Evolutionary conservation across 2,329 filamentous ascomycete genomes (phyloP), one percentile per base, ranked within the genome.

Genomic region (Penicillium nordicum): DNA sequence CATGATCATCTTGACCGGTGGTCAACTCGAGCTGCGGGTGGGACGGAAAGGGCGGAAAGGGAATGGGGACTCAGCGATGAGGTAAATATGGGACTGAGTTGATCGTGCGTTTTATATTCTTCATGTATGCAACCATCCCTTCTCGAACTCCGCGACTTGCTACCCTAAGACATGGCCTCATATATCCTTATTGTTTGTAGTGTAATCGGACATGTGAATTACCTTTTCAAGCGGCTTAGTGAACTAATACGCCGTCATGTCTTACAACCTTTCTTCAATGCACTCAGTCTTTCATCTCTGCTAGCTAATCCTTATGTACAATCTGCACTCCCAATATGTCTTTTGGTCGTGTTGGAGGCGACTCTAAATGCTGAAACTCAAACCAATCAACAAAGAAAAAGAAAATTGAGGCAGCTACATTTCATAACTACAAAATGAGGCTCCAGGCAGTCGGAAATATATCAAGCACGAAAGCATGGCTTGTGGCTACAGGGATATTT

Each of bases 31-130:
- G 85, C 72, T 78, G 80, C 62, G 69, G 80, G 61, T 74, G 79
- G 61, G 78, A 84, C 82, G 12, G 75, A 78, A 51, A 71, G 79
- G 53, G 80, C 72, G 23, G 74, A 71, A 70, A 76, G 63, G 63
- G 86, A 77, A 63, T 92, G 91, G 86, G 89, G 90, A 0, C 82
- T 95, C 48, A 89, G 89, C 1, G 92, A 96, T 70, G 91, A 96
- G 68, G 85, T 88, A 25, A 82, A 88, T 67, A 94, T 96, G 88
- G 88, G 86, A 32, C 76, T 96, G 63, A 90, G 93, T 72, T 93
- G 71, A 78, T 44, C n/a, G 14, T 29, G 21, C 11, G 27, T 41
- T 44, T 16, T 47, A 32, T 16, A 18, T n/a, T 32, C 7, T 32
- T 8, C 23, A 38, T 41, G 21, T 45, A 42, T 50, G 12, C 14